Evolutionary conservation across 2,329 filamentous ascomycete genomes (phyloP).

Genomic region (Colletotrichum shisoi): DNA sequence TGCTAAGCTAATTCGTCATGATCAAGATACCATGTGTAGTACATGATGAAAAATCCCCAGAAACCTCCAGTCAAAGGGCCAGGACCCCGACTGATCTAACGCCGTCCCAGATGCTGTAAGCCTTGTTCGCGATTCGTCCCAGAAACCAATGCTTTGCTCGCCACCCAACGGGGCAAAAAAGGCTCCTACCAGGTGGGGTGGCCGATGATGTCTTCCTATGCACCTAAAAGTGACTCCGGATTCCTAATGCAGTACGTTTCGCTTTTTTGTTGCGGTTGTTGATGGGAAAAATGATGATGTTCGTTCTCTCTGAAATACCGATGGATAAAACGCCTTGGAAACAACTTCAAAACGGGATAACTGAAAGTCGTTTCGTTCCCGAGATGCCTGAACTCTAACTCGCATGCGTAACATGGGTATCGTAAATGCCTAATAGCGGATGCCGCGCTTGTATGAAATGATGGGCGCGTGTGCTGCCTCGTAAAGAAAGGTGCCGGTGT

Average conservation of each 20-base stretch:
- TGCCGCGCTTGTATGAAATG: slow-evolving; percentile 29
- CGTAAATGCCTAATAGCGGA: slow-evolving; percentile 42
- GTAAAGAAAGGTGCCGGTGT: not conserved
- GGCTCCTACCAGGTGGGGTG: slow-evolving; percentile 15
- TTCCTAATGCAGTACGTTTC: slow-evolving; percentile 1
- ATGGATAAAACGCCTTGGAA: not conserved
- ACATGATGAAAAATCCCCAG: slow-evolving; percentile 11
- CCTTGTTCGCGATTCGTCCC: not conserved
- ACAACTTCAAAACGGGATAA: not conserved
- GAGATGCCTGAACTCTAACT: slow-evolving; percentile 25
- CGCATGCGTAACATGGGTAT: slow-evolving; percentile 39
- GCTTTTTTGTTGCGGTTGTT: not conserved
- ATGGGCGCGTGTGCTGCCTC: slow-evolving; percentile 2
- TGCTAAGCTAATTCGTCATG: slow-evolving; percentile 13
- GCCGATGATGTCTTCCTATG: slow-evolving; percentile 15
- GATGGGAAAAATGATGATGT: not conserved
- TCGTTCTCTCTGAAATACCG: not conserved
- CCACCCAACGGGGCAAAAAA: not conserved
- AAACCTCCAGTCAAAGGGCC: slow-evolving; percentile 12
- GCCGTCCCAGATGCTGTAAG: slow-evolving; percentile 15
- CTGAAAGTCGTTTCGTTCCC: not conserved
- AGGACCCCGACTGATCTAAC: slow-evolving; percentile 9
- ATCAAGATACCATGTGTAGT: slow-evolving; percentile 11
- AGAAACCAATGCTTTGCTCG: not conserved
- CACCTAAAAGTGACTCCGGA: slow-evolving; percentile 34